Base-by-base conservation (phyloP, 495 filamentous ascomycete genomes). In the Aspergillus baeticus region DNA sequence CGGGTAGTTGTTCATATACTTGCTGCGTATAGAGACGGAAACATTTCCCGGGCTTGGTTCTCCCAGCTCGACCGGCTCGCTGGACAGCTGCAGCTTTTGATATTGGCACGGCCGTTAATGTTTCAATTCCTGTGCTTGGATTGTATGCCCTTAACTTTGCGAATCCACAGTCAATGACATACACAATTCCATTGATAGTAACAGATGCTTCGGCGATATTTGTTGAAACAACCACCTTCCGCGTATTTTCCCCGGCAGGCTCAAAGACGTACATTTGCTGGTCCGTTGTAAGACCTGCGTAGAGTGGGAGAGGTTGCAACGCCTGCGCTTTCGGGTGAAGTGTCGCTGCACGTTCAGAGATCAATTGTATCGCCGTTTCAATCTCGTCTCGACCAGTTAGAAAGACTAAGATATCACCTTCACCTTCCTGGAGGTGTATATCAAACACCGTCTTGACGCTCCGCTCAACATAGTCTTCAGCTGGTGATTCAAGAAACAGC, bases 191-290 rank as follows among this genome's bases (percentile, higher is more conserved):
- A 54, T 95, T 88, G 41, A 98, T 96, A 7, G 94, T 98, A 14
- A 98, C 84, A 0, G 88, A 93, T 17, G 94, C 95, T 74, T 98
- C 94, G 33, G 94, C 91, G 58, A 98, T 97, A 67, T 98, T 98
- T 43, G 94, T 98, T 3, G 89, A 91, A 56, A 98, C 85, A 41
- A 98, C 88, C 31, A 96, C 89, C 68, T 98, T 98, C 13, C 94
- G 78, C 20, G 85, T 87, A 58, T 92, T 91, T 58, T 89, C 88
- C 10, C 90, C 89, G 8, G 94, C 80, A 39, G 87, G 82, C 59
- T 96, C 92, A 58, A 98, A 98, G 45, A 97, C 89, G 55, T 91
- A 91, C 75, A 95, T 86, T 64, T 98, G 94, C 63, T 95, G 83
- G 42, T 96, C 93, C 5, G 85, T 91, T 11, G 91, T 84, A 10